Percentiles rank a stretch among this genome's conserved stretches.
Evolutionary conservation across 306 rosid genomes (phyloP).

Genomic region (Quercus rubra): DNA sequence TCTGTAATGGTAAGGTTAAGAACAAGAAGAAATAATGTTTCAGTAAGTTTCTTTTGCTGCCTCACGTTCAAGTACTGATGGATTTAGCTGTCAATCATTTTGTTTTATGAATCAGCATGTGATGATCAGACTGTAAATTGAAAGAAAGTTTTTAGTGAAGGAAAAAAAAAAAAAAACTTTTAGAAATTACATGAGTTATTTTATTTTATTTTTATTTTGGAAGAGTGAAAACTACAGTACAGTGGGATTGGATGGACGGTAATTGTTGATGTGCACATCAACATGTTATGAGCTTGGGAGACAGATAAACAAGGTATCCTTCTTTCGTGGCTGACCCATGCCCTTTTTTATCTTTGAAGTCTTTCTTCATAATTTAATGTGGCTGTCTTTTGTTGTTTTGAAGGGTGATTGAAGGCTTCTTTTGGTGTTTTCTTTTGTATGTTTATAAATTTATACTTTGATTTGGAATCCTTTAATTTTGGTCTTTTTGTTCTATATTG

Average conservation of each 20-base stretch:
- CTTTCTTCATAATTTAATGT: not conserved
- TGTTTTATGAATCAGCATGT: conserved; percentile 34
- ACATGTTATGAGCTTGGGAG: conserved; percentile 46
- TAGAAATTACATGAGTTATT: not conserved
- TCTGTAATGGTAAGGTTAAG: conserved; percentile 72
- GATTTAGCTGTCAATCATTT: conserved; percentile 24
- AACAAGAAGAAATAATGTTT: conserved; percentile 56
- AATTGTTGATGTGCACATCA: conserved; percentile 38
- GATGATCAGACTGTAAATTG: conserved; percentile 38
- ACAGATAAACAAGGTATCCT: conserved; percentile 63
- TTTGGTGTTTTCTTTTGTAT: not conserved
- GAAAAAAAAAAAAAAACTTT: not conserved
- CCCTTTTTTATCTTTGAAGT: not conserved
- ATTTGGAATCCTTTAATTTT: not conserved
- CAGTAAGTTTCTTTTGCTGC: not conserved
- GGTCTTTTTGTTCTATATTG: not conserved
- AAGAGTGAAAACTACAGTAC: conserved; percentile 42
- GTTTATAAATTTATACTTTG: not conserved
- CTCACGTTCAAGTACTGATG: conserved; percentile 31
- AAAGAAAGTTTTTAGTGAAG: conserved; percentile 5
- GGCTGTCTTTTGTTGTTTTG: not conserved
- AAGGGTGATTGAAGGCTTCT: not conserved
- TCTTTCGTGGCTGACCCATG: conserved; percentile 43
- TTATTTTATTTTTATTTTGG: not conserved
- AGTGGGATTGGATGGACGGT: conserved; percentile 36